These are phyloP conservation scores for Phaeosphaeriaceae sp. DNA, from an alignment of 2,329 filamentous ascomycete genomes.

Conservation along the genomic window DNA sequence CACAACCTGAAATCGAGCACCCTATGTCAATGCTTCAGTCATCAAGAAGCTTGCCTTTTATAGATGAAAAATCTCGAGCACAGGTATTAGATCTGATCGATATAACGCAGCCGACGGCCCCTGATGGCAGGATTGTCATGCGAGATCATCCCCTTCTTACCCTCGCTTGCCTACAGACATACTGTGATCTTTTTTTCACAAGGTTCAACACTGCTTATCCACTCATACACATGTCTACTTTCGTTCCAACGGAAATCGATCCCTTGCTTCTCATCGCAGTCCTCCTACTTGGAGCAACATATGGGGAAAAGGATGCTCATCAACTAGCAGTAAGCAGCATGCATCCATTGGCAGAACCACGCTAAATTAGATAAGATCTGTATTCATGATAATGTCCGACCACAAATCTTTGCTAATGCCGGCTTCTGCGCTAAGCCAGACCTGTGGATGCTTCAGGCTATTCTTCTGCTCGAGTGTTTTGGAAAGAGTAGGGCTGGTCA, in stretches of 20 bases:
- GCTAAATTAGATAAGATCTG: slow-evolving; percentile 51
- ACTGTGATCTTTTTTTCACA: slow-evolving; percentile 65
- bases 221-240: slow-evolving; percentile 64
- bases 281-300: slow-evolving; percentile 67
- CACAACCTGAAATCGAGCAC: background rate
- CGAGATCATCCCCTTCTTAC: slow-evolving; percentile 60
- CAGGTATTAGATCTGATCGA: slow-evolving; percentile 59
- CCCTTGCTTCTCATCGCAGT: slow-evolving; percentile 62
- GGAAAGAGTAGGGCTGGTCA: slow-evolving; percentile 68
- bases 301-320: slow-evolving; percentile 64
- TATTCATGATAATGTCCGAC: slow-evolving; percentile 65
- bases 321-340: slow-evolving; percentile 57
- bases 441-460: slow-evolving; percentile 67
- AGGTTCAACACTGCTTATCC: slow-evolving; percentile 68
- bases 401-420: slow-evolving; percentile 64
- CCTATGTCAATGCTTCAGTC: slow-evolving; percentile 43
- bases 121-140: slow-evolving; percentile 56
- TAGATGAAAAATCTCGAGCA: slow-evolving; percentile 52
- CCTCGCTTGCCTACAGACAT: slow-evolving; percentile 59
- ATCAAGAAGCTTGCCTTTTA: slow-evolving; percentile 39
- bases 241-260: slow-evolving; percentile 58
- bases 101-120: slow-evolving; percentile 55
- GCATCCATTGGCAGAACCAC: background rate
- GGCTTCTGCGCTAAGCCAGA: slow-evolving; percentile 65
- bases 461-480: slow-evolving; percentile 68